phyloP scores from a whole-genome alignment of 768 basidiomycete genomes.

The Collybia sordida region DNA sequence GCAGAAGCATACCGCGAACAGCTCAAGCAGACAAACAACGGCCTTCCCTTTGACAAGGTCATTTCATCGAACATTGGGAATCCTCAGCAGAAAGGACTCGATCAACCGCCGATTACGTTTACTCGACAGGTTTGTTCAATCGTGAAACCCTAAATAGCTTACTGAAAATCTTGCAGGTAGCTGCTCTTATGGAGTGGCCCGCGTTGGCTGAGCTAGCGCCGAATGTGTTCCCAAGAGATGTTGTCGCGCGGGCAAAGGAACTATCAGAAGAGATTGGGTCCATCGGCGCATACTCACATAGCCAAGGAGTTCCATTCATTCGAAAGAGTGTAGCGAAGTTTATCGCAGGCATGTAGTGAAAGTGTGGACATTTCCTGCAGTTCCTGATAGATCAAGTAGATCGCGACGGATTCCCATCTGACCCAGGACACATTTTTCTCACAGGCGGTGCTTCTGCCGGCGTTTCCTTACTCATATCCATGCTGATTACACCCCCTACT shows the following conservation, averaged over 20 bases:
- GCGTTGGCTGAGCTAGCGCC: conserved; percentile 76
- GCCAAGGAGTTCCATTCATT: conserved; percentile 89
- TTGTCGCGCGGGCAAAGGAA: conserved; percentile 77
- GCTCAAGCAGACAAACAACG: conserved; percentile 56
- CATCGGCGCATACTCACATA: conserved; percentile 94
- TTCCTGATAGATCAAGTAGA: conserved; percentile 40
- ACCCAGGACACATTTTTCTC: conserved; percentile 88
- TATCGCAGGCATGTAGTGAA: conserved; percentile 64
- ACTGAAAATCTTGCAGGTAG: conserved; percentile 52
- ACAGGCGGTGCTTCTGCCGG: conserved; percentile 94
- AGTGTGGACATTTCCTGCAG: neutral
- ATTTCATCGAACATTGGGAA: conserved; percentile 98
- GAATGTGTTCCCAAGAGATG: conserved; percentile 82
- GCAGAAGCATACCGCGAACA: conserved; percentile 79
- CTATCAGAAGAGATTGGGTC: conserved; percentile 87
- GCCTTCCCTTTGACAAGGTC: conserved; percentile 82
- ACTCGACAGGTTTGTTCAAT: conserved; percentile 68
- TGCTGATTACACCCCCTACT: conserved; percentile 67
- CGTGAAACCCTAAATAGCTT: neutral
- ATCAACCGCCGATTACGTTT: conserved; percentile 93
- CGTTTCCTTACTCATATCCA: conserved; percentile 82
- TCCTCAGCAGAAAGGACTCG: conserved; percentile 92
- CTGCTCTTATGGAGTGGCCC: conserved; percentile 91
- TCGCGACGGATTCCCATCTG: conserved; percentile 85
- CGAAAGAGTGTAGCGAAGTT: conserved; percentile 87